These are phyloP conservation scores for Debaryomycetaceae sp. DNA, from an alignment of 1,139 yeast species.

Conservation along the genomic window DNA sequence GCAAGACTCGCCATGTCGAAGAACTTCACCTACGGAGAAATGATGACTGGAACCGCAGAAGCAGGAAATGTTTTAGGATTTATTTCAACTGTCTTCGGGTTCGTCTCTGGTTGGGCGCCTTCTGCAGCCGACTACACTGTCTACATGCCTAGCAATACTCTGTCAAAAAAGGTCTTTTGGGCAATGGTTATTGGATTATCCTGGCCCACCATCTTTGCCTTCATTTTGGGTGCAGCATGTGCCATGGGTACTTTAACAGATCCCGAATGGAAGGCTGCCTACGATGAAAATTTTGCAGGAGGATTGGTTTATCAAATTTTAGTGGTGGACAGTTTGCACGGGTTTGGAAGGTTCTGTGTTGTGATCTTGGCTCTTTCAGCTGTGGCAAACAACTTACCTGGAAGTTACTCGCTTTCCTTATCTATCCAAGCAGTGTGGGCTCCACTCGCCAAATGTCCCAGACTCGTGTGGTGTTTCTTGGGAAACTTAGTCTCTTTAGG, in stretches of 20 bases:
- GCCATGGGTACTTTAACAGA: constrained; percentile 58
- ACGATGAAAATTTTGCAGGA: constrained; percentile 61
- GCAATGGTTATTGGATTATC: constrained; percentile 27
- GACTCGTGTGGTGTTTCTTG: constrained; percentile 27
- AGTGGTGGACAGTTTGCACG: constrained; percentile 75
- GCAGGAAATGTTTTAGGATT: constrained; percentile 28
- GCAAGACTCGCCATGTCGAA: constrained; percentile 22
- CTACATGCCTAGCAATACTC: constrained; percentile 23
- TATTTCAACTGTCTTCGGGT: constrained; percentile 26
- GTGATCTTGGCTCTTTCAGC: constrained; percentile 81
- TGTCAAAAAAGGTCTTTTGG: constrained; percentile 22
- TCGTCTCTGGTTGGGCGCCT: constrained; percentile 30
- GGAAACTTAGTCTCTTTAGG: constrained; percentile 28
- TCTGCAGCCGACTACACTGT: constrained; percentile 30
- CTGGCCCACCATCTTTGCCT: constrained; percentile 23
- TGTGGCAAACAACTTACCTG: constrained; percentile 86
- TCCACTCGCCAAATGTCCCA: constrained; percentile 23
- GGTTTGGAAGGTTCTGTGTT: constrained; percentile 87
- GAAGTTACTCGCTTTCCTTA: constrained; percentile 84
- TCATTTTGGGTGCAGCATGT: constrained; percentile 60
- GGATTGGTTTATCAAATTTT: constrained; percentile 78
- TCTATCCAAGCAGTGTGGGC: constrained; percentile 74
- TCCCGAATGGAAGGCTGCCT: constrained; percentile 48
- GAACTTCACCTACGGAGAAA: constrained; percentile 23
- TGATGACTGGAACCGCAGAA: constrained; percentile 39